Conservation (phyloP, 306 rosid species). For the Prunus fruticosa region DNA sequence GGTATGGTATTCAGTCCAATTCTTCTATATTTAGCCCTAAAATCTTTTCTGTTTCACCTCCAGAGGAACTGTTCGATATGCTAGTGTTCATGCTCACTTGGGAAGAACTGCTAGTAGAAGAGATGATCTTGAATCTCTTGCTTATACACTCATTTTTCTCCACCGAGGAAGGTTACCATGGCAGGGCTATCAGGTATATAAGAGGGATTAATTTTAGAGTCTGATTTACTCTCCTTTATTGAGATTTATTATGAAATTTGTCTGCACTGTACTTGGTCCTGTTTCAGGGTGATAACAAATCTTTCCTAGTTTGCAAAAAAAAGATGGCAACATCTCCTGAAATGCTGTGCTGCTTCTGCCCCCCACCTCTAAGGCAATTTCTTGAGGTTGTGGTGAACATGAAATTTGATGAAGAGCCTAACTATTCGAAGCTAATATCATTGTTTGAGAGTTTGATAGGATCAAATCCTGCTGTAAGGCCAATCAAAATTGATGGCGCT, state of each 20-base stretch:
- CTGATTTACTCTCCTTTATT: background rate
- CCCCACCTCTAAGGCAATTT: slow-evolving; percentile 77
- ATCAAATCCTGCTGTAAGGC: slow-evolving; percentile 84
- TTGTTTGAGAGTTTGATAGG: slow-evolving; percentile 80
- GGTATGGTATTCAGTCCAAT: background rate
- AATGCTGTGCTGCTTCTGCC: slow-evolving; percentile 90
- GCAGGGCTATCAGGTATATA: slow-evolving; percentile 87
- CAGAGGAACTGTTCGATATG: slow-evolving; percentile 97
- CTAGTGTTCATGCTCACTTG: slow-evolving; percentile 94
- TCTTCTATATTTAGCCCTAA: slow-evolving; percentile 5
- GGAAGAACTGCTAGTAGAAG: slow-evolving; percentile 98
- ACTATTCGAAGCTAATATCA: slow-evolving; percentile 76
- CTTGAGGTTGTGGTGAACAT: slow-evolving; percentile 89
- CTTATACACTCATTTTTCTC: slow-evolving; percentile 88
- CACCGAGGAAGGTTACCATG: slow-evolving; percentile 88
- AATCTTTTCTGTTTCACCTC: slow-evolving; percentile 1
- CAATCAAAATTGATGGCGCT: slow-evolving; percentile 88
- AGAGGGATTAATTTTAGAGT: slow-evolving; percentile 14
- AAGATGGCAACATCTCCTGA: slow-evolving; percentile 97
- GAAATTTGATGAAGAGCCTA: slow-evolving; percentile 98
- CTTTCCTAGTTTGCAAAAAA: slow-evolving; percentile 70
- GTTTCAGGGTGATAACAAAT: slow-evolving; percentile 75
- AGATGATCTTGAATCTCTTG: slow-evolving; percentile 96
- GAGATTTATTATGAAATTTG: background rate
- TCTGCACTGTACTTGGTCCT: slow-evolving; percentile 1